Evolutionary conservation across 805 yeast species (phyloP).

Genomic region (Wickerhamiella nectarea): DNA sequence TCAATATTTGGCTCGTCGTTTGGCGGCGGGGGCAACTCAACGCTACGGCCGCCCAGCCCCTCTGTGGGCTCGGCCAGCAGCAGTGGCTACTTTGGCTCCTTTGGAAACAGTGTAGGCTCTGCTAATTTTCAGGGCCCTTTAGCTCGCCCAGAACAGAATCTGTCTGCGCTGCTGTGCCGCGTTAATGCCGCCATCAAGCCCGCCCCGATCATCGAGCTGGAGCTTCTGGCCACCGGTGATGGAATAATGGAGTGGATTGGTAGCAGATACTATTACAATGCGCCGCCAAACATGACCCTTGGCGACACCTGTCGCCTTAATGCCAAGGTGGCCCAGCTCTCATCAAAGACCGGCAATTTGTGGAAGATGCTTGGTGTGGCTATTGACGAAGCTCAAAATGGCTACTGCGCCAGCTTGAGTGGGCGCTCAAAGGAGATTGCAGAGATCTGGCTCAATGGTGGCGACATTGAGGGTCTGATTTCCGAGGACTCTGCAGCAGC

Average conservation of each 20-base stretch:
- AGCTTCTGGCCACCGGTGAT: slow-evolving; percentile 29
- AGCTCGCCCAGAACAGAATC: neutral
- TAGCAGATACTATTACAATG: slow-evolving; percentile 14
- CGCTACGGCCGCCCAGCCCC: too few relatives aligned
- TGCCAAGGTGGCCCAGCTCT: slow-evolving; percentile 32
- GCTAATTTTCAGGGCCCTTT: neutral
- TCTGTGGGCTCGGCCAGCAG: too few relatives aligned
- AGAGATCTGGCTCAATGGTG: slow-evolving; percentile 13
- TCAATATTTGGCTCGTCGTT: neutral
- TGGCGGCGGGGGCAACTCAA: neutral
- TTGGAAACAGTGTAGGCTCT: neutral
- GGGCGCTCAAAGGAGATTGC: slow-evolving; percentile 10
- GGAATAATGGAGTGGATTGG: slow-evolving; percentile 15
- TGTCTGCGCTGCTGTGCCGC: slow-evolving; percentile 3
- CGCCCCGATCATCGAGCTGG: slow-evolving; percentile 30
- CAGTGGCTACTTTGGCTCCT: neutral
- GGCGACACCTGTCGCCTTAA: slow-evolving; percentile 45
- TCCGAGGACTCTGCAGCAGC: neutral
- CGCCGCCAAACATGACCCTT: slow-evolving; percentile 37
- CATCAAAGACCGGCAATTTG: slow-evolving; percentile 7
- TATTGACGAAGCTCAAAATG: slow-evolving; percentile 10
- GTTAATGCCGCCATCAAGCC: neutral
- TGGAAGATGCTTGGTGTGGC: slow-evolving; percentile 18
- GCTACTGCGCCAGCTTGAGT: slow-evolving; percentile 10
- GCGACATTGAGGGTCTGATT: neutral